These are phyloP conservation scores for Colletotrichum camelliae DNA, from an alignment of 2,329 filamentous ascomycete species.

Conservation along the genomic window DNA sequence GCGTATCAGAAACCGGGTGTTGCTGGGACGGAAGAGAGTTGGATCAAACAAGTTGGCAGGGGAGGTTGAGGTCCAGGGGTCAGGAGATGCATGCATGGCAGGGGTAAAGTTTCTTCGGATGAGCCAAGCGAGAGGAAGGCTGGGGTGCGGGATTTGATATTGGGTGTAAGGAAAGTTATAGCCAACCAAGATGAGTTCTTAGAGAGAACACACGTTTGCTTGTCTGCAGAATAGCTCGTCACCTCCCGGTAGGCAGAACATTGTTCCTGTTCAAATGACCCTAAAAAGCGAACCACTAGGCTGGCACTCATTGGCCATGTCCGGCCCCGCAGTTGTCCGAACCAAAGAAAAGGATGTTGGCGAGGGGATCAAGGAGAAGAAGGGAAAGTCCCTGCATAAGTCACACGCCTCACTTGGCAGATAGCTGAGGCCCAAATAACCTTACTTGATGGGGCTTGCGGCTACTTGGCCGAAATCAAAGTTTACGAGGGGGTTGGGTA, in stretches of 20 bases:
- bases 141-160: neutral
- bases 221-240: neutral
- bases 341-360: neutral
- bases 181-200: neutral
- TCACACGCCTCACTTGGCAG: neutral
- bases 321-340: neutral
- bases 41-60: neutral
- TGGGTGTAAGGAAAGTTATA: neutral
- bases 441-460: conserved; percentile 13
- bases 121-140: neutral
- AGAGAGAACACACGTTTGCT: neutral
- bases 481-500: neutral
- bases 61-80: neutral
- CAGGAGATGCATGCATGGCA: neutral
- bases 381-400: neutral
- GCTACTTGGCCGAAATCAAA: neutral
- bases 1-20: conserved; percentile 3
- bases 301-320: neutral
- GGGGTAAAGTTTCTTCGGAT: neutral
- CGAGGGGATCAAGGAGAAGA: neutral
- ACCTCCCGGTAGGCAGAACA: neutral
- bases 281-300: neutral
- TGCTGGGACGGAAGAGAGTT: conserved; percentile 1
- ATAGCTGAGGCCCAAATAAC: neutral
- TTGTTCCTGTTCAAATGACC: neutral